These are phyloP conservation scores for Aciculosporium take DNA, from an alignment of 2,329 filamentous ascomycete species.

Conservation along the genomic window DNA sequence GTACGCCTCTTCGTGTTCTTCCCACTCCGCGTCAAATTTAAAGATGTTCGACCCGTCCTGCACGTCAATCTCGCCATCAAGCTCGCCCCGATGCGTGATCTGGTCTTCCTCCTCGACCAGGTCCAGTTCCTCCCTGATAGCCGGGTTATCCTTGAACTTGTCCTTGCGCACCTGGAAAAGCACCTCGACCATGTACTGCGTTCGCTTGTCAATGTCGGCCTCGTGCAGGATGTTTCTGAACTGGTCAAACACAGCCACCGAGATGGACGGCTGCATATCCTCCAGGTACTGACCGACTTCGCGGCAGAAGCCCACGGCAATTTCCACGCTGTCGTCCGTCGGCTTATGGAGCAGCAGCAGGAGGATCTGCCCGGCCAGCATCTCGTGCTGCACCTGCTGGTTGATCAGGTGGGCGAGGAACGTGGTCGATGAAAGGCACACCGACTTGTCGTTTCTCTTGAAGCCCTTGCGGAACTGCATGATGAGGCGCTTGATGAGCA, in stretches of 20 bases:
- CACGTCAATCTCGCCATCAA: slow-evolving; percentile 73
- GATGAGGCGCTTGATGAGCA: slow-evolving; percentile 71
- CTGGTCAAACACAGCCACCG: slow-evolving; percentile 85
- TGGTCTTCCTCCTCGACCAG: slow-evolving; percentile 96
- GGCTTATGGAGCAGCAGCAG: slow-evolving; percentile 87
- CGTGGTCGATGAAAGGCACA: slow-evolving; percentile 82
- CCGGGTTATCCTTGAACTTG: slow-evolving; percentile 87
- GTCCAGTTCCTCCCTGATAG: slow-evolving; percentile 83
- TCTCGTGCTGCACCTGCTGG: slow-evolving; percentile 88
- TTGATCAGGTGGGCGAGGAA: slow-evolving; percentile 95
- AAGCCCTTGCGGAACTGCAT: slow-evolving; percentile 93
- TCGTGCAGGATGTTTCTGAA: slow-evolving; percentile 93
- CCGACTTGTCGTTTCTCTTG: slow-evolving; percentile 90
- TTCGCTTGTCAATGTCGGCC: slow-evolving; percentile 90
- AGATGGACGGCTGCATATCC: slow-evolving; percentile 83
- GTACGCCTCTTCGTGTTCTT: slow-evolving; percentile 83
- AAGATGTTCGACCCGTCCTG: slow-evolving; percentile 89
- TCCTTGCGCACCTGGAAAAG: slow-evolving; percentile 94
- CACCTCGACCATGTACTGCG: slow-evolving; percentile 99
- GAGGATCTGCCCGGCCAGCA: slow-evolving; percentile 82
- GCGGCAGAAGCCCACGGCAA: slow-evolving; percentile 82
- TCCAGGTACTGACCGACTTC: slow-evolving; percentile 91
- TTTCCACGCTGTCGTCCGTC: slow-evolving; percentile 94
- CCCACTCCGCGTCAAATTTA: slow-evolving; percentile 82
- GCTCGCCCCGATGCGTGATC: slow-evolving; percentile 72